Conservation (phyloP, 1,284 basidiomycete genomes). For the Trichosporon sp. region DNA sequence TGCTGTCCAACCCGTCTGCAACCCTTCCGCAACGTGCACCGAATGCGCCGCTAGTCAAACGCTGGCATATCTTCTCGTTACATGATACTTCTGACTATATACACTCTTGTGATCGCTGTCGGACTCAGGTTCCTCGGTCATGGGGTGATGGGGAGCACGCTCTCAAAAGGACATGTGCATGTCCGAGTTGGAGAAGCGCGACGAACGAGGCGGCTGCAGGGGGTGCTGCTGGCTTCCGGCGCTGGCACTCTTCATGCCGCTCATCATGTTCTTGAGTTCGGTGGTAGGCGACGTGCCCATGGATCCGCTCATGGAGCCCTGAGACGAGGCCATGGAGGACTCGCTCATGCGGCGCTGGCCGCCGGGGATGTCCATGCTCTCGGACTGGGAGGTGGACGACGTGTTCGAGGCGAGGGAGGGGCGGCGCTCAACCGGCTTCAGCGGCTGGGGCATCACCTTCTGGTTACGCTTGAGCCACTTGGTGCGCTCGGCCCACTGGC, state of each 20-base stretch:
- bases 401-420: background rate
- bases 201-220: constrained; percentile 10
- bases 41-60: no score
- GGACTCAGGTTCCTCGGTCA: background rate
- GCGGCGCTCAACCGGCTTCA: constrained; percentile 16
- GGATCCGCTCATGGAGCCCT: background rate
- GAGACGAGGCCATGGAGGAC: background rate
- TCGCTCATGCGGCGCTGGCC: constrained; percentile 13
- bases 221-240: background rate
- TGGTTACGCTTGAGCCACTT: constrained; percentile 12
- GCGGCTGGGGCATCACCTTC: background rate
- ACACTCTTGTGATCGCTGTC: constrained; percentile 2
- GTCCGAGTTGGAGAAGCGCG: background rate
- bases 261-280: constrained; percentile 18
- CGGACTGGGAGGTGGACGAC: background rate
- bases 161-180: constrained; percentile 20
- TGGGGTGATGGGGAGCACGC: background rate
- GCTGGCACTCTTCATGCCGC: constrained; percentile 17
- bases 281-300: constrained; percentile 3
- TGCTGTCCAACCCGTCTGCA: no score
- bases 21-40: no score
- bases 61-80: background rate
- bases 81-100: background rate
- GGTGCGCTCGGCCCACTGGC: constrained; percentile 16
- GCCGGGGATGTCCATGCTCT: constrained; percentile 8